Conservation (phyloP, 179 eudicot species). For the Kewa caespitosa region DNA sequence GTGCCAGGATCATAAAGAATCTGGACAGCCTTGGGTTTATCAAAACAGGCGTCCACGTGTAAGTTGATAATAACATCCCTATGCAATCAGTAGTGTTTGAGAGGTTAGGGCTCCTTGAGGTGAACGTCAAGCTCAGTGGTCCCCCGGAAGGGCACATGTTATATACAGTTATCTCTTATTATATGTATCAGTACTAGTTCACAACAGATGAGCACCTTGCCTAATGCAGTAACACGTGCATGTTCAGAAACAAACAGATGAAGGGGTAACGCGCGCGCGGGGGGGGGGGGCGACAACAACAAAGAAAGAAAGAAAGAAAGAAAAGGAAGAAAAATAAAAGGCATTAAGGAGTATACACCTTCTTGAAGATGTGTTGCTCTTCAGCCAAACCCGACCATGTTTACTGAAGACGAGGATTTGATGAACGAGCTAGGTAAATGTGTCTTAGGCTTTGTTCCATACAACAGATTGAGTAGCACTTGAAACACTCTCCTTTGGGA, state of each 20-base stretch:
- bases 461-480: too few relatives aligned
- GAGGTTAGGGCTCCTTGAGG: background rate
- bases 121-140: background rate
- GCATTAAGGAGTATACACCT: background rate
- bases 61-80: background rate
- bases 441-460: too few relatives aligned
- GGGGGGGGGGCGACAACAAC: too few relatives aligned
- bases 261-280: too few relatives aligned
- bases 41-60: background rate
- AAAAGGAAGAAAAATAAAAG: background rate
- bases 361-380: too few relatives aligned
- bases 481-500: too few relatives aligned
- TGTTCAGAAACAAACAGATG: background rate
- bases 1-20: background rate
- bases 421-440: too few relatives aligned
- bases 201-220: too few relatives aligned
- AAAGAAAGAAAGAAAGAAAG: background rate
- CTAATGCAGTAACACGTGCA: background rate
- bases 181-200: too few relatives aligned
- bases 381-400: too few relatives aligned
- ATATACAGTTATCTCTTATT: too few relatives aligned
- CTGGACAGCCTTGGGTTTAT: conserved; percentile 8
- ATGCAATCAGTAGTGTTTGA: background rate
- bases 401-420: too few relatives aligned
- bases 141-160: background rate